Conservation (phyloP, 148 eudicot species). For the Tetragonia tetragonoides region DNA sequence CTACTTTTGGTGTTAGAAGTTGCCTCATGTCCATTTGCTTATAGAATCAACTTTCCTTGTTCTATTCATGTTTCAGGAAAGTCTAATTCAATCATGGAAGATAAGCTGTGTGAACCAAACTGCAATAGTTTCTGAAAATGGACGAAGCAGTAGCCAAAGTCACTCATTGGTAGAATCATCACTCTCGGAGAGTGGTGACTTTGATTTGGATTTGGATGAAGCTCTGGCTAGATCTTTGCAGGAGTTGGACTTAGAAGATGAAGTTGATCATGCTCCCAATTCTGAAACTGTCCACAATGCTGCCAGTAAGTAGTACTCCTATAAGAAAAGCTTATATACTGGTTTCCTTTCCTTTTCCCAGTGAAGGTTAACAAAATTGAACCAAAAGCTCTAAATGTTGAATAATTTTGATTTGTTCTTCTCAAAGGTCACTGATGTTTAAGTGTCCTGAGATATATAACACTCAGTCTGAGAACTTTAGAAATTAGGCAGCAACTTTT, state of each 20-base stretch:
- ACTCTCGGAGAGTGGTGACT: conserved; percentile 33
- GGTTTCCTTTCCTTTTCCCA: neutral
- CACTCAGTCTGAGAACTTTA: neutral
- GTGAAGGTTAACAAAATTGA: neutral
- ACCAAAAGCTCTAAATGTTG: neutral
- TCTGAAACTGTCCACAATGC: conserved; percentile 39
- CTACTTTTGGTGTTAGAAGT: neutral
- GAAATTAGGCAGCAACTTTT: neutral
- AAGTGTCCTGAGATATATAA: neutral
- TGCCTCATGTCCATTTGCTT: neutral
- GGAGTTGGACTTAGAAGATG: conserved; percentile 50
- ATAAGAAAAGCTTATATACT: neutral
- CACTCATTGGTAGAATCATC: conserved; percentile 54
- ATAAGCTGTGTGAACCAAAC: conserved; percentile 30
- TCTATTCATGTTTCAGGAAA: conserved; percentile 40
- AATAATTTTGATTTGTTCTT: neutral
- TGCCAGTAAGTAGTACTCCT: conserved; percentile 43
- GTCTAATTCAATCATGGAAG: conserved; percentile 51
- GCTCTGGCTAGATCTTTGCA: conserved; percentile 74
- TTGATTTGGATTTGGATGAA: conserved; percentile 69
- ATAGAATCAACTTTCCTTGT: neutral
- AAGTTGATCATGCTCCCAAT: conserved; percentile 38
- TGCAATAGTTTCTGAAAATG: conserved; percentile 28
- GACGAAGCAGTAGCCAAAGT: conserved; percentile 39
- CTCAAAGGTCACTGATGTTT: neutral